Evolutionary conservation across 768 basidiomycete species (phyloP), one percentile per base, ranked within the genome.

Genomic region (Pulveroboletus sp.): DNA sequence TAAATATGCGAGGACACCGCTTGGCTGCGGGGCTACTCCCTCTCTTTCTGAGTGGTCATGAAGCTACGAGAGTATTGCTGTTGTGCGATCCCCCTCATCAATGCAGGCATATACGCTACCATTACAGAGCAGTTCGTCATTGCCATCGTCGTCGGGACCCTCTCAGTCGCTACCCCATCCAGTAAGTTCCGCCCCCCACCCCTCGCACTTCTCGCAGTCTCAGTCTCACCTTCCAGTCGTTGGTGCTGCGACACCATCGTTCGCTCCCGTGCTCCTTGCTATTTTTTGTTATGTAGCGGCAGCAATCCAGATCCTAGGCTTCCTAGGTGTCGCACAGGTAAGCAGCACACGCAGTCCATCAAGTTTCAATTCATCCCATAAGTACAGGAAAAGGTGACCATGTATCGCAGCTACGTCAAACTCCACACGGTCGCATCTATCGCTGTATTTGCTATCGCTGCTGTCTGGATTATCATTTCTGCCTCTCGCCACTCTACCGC

Each of bases 31-130:
- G 8, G 9, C n/a, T 30, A 38, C 7, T 42, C 36, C 11, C 26
- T 40, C 36, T 13, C 17, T 43, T 39, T 35, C 28, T 26, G 27
- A 26, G 43, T 27, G 41, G 49, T 30, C 63, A 86, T 88, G 85
- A 87, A 83, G 66, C 70, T 83, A 44, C 80, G 89, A 72, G 84
- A 91, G 43, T 94, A 93, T 64, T 96, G 93, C 63, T 96, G 93
- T 68, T 91, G 89, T 61, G 93, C 93, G 39, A 86, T 97, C 51
- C 94, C 94, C 8, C 71, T 93, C 43, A 75, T 93, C 55, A 95
- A 99, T 72, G 78, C 82, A 53, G 96, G 96, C 30, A 89, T 97
- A 46, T 97, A 96, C 59, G 68, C 80, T 17, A 79, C 86, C 27
- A 68, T 98, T 43, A 65, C 73, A 0, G 89, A 95, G 65, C 93